phyloP scores from a whole-genome alignment of 345 rosid species.

The Brassica juncea region DNA sequence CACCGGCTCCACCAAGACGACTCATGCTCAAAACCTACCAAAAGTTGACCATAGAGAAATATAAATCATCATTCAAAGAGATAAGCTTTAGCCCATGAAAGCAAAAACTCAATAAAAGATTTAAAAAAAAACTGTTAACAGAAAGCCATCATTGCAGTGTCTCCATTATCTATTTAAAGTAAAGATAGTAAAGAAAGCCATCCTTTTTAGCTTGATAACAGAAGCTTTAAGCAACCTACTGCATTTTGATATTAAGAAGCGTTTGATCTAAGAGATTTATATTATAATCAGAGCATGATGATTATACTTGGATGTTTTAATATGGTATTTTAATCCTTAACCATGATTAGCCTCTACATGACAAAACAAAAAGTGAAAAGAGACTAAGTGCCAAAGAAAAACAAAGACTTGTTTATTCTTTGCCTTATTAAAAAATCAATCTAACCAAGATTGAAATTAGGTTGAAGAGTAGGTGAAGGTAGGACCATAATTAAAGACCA shows the following conservation, averaged over 20 bases:
- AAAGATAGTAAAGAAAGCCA: conserved; percentile 25
- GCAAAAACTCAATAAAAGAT: neutral
- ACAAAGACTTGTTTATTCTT: conserved; percentile 36
- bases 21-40: conserved; percentile 98
- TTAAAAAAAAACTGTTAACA: neutral
- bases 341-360: conserved; percentile 21
- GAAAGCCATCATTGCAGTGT: conserved; percentile 39
- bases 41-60: conserved; percentile 37
- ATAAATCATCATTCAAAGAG: conserved; percentile 21
- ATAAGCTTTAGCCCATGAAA: conserved; percentile 35
- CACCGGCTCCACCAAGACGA: conserved; percentile 97
- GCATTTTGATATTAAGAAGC: conserved; percentile 28
- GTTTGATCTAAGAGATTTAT: conserved; percentile 18
- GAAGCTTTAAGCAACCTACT: conserved; percentile 39
- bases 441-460: conserved; percentile 32
- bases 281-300: conserved; percentile 27
- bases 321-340: conserved; percentile 18
- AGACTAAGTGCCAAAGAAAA: conserved; percentile 40
- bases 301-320: conserved; percentile 16
- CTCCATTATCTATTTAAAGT: conserved; percentile 28
- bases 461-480: conserved; percentile 35
- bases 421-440: conserved; percentile 8
- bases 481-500: conserved; percentile 37
- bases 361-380: conserved; percentile 35
- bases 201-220: conserved; percentile 22